Conservation (phyloP, 495 filamentous ascomycete genomes). For the Talaromyces liani region DNA sequence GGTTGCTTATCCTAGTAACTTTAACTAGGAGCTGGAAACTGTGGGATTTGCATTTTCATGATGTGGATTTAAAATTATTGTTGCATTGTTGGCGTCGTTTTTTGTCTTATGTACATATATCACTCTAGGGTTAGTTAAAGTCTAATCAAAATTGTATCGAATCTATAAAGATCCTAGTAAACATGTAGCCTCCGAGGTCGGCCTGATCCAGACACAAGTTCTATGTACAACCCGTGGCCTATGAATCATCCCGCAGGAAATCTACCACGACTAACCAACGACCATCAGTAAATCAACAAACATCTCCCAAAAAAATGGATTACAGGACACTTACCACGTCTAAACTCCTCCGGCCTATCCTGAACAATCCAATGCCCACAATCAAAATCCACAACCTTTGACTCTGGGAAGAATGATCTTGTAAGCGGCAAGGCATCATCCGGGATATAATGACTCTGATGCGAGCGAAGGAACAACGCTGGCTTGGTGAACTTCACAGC, state of each 20-base stretch:
- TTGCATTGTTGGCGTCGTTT: not conserved
- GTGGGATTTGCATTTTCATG: not conserved
- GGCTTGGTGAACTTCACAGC: not conserved
- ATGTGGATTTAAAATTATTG: not conserved
- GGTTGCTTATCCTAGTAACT: slow-evolving; percentile 78
- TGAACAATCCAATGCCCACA: slow-evolving; percentile 82
- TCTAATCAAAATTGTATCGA: not conserved
- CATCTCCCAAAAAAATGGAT: not conserved
- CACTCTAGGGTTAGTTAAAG: not conserved
- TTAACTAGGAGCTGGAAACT: not conserved
- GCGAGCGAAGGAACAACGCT: not conserved
- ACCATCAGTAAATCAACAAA: not conserved
- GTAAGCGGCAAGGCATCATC: not conserved
- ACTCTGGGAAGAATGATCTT: slow-evolving; percentile 39
- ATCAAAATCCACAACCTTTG: slow-evolving; percentile 65
- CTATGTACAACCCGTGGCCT: not conserved
- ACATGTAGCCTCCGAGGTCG: not conserved
- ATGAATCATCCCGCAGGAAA: not conserved
- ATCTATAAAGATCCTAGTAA: not conserved
- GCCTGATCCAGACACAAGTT: not conserved
- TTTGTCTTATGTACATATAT: not conserved
- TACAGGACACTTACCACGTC: slow-evolving; percentile 36
- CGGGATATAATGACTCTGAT: not conserved
- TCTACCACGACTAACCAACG: not conserved
- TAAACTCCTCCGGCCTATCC: slow-evolving; percentile 72